phyloP scores from a whole-genome alignment of 306 rosid species.

The Quercus engelmannii region DNA sequence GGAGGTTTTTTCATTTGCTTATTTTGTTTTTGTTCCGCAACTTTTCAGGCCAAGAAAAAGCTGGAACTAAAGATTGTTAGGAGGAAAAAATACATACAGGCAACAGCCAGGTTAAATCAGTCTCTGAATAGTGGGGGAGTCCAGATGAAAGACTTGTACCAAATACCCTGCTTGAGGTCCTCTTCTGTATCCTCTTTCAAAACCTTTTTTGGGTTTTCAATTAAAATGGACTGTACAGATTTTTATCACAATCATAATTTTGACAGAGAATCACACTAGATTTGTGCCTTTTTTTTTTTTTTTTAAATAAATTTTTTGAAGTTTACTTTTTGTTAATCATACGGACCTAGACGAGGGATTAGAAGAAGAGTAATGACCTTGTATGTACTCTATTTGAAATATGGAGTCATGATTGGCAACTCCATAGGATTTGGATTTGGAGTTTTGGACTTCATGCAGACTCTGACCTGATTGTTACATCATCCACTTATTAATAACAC shows the following conservation, averaged over 20 bases:
- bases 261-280: slow-evolving; percentile 28
- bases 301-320: not conserved
- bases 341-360: not conserved
- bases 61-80: slow-evolving; percentile 53
- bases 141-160: slow-evolving; percentile 27
- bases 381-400: not conserved
- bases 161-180: slow-evolving; percentile 34
- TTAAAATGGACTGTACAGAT: slow-evolving; percentile 49
- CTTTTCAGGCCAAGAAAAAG: slow-evolving; percentile 92
- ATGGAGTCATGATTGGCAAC: not conserved
- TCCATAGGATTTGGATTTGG: not conserved
- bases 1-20: slow-evolving; percentile 22
- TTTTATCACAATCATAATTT: slow-evolving; percentile 28
- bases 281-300: slow-evolving; percentile 16
- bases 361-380: not conserved
- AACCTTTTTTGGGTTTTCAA: slow-evolving; percentile 17
- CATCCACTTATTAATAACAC: too few species aligned
- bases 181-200: slow-evolving; percentile 27
- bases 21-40: slow-evolving; percentile 26
- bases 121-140: slow-evolving; percentile 23
- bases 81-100: slow-evolving; percentile 24
- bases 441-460: too few species aligned
- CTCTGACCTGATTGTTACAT: too few species aligned
- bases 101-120: slow-evolving; percentile 16
- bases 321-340: not conserved